A percentile compares a stretch with the other conserved stretches of the same genome.
Evolutionary conservation across 768 basidiomycete species (phyloP).

Genomic region (Rubroboletus pulcherrimus): DNA sequence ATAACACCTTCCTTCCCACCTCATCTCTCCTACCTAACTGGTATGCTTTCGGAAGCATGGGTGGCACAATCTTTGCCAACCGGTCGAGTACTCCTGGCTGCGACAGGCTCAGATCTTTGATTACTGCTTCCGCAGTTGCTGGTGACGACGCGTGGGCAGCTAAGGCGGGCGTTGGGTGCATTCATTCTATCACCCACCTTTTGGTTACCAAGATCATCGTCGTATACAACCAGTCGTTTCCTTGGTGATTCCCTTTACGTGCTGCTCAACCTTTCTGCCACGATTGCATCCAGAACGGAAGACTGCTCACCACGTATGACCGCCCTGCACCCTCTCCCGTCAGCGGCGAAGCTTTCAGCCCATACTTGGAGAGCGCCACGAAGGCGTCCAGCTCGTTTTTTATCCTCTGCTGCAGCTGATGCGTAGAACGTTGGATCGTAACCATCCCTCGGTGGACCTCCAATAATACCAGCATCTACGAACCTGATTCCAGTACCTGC

Average conservation of each 20-base stretch:
- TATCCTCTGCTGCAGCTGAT: slow-evolving; percentile 36
- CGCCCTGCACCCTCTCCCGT: slow-evolving; percentile 45
- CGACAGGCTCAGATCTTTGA: slow-evolving; percentile 45
- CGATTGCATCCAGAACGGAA: neutral
- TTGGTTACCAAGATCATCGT: slow-evolving; percentile 51
- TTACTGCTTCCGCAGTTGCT: slow-evolving; percentile 54
- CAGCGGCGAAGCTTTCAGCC: slow-evolving; percentile 44
- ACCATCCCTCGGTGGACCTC: slow-evolving; percentile 45
- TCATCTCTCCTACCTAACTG: slow-evolving; percentile 64
- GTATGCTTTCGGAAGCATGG: slow-evolving; percentile 61
- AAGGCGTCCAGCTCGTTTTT: slow-evolving; percentile 37
- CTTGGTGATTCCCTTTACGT: slow-evolving; percentile 50
- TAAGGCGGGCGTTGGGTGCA: slow-evolving; percentile 19
- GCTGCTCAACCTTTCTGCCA: neutral
- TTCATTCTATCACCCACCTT: neutral
- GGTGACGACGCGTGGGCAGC: slow-evolving; percentile 57
- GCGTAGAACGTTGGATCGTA: slow-evolving; percentile 57
- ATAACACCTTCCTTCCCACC: slow-evolving; percentile 42
- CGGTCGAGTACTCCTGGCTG: slow-evolving; percentile 43
- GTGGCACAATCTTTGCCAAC: slow-evolving; percentile 37
- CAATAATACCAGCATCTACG: slow-evolving; percentile 56
- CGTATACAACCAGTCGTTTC: slow-evolving; percentile 50
- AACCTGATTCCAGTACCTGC: slow-evolving; percentile 38
- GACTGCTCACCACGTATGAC: slow-evolving; percentile 53
- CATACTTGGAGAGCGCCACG: slow-evolving; percentile 37